These are phyloP conservation scores for Endocarpon pusillum DNA, from an alignment of 495 filamentous ascomycete genomes.

Conservation along the genomic window DNA sequence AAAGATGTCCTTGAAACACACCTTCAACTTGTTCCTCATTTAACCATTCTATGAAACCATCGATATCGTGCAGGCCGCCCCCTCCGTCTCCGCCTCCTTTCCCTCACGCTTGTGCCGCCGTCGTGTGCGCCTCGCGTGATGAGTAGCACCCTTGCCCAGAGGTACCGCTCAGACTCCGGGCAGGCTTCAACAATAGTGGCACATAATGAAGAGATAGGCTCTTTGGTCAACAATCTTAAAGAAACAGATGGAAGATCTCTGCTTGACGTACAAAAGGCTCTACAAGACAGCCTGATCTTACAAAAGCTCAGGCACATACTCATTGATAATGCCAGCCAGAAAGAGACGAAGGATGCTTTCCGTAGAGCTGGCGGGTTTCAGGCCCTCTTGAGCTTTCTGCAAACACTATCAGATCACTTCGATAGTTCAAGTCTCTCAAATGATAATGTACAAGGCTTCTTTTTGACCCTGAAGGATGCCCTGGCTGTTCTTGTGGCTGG, in stretches of 20 bases:
- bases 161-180: no score
- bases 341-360: slow-evolving; percentile 57
- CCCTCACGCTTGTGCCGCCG: no score
- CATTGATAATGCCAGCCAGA: slow-evolving; percentile 29
- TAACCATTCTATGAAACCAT: no score
- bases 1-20: no score
- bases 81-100: no score
- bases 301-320: slow-evolving; percentile 37
- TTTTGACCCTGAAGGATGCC: slow-evolving; percentile 52
- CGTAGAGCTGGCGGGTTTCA: slow-evolving; percentile 70
- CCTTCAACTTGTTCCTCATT: no score
- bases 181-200: no score
- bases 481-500: slow-evolving; percentile 59
- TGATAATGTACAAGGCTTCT: slow-evolving; percentile 40
- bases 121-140: no score
- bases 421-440: slow-evolving; percentile 32
- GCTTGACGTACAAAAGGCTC: slow-evolving; percentile 15
- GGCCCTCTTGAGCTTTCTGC: slow-evolving; percentile 46
- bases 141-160: no score
- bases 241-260: slow-evolving; percentile 11
- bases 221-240: slow-evolving; percentile 38
- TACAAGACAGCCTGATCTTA: slow-evolving; percentile 22
- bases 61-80: no score
- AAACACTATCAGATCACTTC: slow-evolving; percentile 55
- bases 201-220: no score